Percentiles rank a stretch among this genome's conserved stretches.
phyloP scores from a whole-genome alignment of 305 asterid genomes.

The Plantago lanceolata region DNA sequence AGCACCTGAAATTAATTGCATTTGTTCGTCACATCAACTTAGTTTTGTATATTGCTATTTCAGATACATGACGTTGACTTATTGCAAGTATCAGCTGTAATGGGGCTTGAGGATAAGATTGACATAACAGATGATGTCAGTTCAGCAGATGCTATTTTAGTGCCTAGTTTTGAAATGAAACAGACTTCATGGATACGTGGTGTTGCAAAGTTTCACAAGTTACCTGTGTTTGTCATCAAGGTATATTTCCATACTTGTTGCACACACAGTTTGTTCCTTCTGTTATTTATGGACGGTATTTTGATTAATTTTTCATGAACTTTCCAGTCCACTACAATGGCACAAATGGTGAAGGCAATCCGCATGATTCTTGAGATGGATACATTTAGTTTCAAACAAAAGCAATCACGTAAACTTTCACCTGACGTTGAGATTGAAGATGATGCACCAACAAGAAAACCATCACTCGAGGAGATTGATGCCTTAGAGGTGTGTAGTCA shows the following conservation, averaged over 20 bases:
- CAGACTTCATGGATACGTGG: slow-evolving; percentile 92
- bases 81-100: slow-evolving; percentile 77
- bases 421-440: slow-evolving; percentile 71
- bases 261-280: slow-evolving; percentile 1
- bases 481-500: slow-evolving; percentile 74
- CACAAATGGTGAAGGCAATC: slow-evolving; percentile 91
- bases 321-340: slow-evolving; percentile 81
- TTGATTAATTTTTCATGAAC: slow-evolving; percentile 20
- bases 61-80: slow-evolving; percentile 93
- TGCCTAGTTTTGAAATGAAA: slow-evolving; percentile 70
- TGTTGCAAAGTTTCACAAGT: slow-evolving; percentile 78
- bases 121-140: slow-evolving; percentile 74
- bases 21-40: slow-evolving; percentile 17
- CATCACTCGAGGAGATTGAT: slow-evolving; percentile 93
- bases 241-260: slow-evolving; percentile 36
- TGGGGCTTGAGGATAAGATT: slow-evolving; percentile 85
- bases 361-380: slow-evolving; percentile 87
- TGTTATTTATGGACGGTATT: slow-evolving; percentile 14
- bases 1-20: background rate
- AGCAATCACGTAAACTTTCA: slow-evolving; percentile 39
- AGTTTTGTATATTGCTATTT: slow-evolving; percentile 22
- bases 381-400: slow-evolving; percentile 40
- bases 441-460: slow-evolving; percentile 77
- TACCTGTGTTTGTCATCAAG: slow-evolving; percentile 89
- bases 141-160: slow-evolving; percentile 75